These are phyloP conservation scores for Zygosaccharomyces pseudobailii DNA, from an alignment of 1,139 yeast species.

Conservation along the genomic window DNA sequence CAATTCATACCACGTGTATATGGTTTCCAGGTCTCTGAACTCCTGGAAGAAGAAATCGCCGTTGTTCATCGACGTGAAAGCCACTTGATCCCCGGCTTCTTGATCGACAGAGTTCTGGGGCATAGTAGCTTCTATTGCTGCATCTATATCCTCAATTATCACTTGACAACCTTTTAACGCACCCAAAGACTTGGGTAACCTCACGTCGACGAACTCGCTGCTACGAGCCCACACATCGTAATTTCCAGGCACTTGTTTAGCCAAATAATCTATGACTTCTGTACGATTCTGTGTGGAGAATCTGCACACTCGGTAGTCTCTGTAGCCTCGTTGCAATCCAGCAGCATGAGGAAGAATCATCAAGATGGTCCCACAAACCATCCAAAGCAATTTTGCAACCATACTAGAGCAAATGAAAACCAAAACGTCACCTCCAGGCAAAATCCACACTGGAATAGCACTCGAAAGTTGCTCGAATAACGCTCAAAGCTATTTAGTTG, in stretches of 20 bases:
- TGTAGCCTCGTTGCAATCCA: constrained; percentile 15
- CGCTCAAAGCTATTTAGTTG: background rate
- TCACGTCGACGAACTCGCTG: constrained; percentile 39
- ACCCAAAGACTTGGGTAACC: constrained; percentile 31
- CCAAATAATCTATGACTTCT: constrained; percentile 30
- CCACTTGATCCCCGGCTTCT: constrained; percentile 34
- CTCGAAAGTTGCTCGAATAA: background rate
- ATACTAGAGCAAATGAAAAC: constrained; percentile 1
- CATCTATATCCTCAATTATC: constrained; percentile 55
- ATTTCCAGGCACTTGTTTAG: constrained; percentile 15
- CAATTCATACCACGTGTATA: constrained; percentile 66
- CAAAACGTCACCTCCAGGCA: background rate
- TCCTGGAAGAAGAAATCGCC: constrained; percentile 55
- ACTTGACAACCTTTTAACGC: constrained; percentile 24
- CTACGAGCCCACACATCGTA: constrained; percentile 35
- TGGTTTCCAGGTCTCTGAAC: constrained; percentile 63
- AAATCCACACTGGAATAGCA: background rate
- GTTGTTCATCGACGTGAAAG: constrained; percentile 3
- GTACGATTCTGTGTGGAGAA: constrained; percentile 14
- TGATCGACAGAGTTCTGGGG: constrained; percentile 34
- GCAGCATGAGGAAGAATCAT: constrained; percentile 2
- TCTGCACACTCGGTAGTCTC: constrained; percentile 23
- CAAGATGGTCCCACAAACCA: constrained; percentile 2
- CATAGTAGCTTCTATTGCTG: constrained; percentile 50
- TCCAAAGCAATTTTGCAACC: constrained; percentile 2